These are phyloP conservation scores for Alternaria brassicae DNA, from an alignment of 2,329 filamentous ascomycete species.

Conservation along the genomic window DNA sequence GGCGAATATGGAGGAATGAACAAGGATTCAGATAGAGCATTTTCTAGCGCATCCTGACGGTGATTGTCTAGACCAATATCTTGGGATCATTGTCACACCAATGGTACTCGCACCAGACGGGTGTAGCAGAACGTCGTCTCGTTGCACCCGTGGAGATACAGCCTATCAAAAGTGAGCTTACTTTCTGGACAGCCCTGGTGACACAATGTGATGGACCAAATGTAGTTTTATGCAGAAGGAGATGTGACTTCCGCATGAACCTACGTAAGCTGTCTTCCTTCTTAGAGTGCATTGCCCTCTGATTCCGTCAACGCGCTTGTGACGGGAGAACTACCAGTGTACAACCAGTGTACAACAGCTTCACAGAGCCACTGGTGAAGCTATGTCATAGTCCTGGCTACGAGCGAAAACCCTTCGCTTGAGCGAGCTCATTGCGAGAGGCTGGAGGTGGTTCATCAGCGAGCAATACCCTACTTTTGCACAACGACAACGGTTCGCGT, in stretches of 20 bases:
- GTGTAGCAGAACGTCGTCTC: conserved; percentile 5
- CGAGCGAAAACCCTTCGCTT: background rate
- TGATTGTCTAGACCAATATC: background rate
- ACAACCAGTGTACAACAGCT: background rate
- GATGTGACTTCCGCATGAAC: background rate
- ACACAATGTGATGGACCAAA: background rate
- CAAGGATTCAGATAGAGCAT: background rate
- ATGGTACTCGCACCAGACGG: conserved; percentile 8
- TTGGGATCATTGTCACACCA: background rate
- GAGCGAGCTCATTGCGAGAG: background rate
- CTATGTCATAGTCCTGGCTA: background rate
- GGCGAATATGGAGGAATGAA: background rate
- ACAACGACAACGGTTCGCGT: too few species aligned
- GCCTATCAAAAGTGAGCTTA: background rate
- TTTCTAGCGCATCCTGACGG: background rate
- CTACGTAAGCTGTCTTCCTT: background rate
- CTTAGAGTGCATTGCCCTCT: background rate
- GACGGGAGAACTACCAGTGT: background rate
- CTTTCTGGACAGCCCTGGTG: background rate
- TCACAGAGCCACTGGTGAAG: background rate
- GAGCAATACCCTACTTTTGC: background rate
- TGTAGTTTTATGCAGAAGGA: background rate
- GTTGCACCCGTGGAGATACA: conserved; percentile 1
- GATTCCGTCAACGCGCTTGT: background rate
- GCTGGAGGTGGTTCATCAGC: background rate